These are phyloP conservation scores for Zygosaccharomyces bisporus DNA, from an alignment of 805 yeast species.

Conservation along the genomic window DNA sequence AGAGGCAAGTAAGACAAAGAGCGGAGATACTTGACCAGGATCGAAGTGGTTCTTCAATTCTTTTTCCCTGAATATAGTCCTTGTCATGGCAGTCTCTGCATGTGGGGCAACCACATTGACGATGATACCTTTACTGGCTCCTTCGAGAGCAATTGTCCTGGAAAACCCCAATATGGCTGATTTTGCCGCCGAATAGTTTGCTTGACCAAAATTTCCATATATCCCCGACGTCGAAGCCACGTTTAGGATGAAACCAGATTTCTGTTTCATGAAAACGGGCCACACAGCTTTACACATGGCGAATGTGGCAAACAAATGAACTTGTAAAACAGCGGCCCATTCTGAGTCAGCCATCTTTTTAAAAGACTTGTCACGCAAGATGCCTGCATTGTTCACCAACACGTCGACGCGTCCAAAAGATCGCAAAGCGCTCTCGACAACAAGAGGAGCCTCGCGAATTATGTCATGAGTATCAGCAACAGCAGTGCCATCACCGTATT, in stretches of 20 bases:
- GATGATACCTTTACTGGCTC: constrained; percentile 68
- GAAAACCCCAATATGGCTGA: constrained; percentile 83
- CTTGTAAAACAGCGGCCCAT: constrained; percentile 76
- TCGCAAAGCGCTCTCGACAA: constrained; percentile 71
- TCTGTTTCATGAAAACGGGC: constrained; percentile 81
- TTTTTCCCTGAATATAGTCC: constrained; percentile 72
- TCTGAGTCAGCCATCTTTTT: constrained; percentile 77
- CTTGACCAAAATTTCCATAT: constrained; percentile 96
- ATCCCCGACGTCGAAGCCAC: constrained; percentile 95
- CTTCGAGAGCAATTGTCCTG: constrained; percentile 85
- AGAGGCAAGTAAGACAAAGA: constrained; percentile 73
- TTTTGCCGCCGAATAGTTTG: constrained; percentile 93
- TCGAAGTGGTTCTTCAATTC: constrained; percentile 74
- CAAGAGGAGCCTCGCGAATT: constrained; percentile 65
- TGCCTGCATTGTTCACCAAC: constrained; percentile 91
- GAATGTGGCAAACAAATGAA: constrained; percentile 80
- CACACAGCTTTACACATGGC: constrained; percentile 83
- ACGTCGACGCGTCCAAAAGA: constrained; percentile 81
- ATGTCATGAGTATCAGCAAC: constrained; percentile 83
- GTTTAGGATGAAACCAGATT: constrained; percentile 77
- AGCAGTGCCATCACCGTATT: constrained; percentile 70
- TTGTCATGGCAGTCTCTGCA: constrained; percentile 97
- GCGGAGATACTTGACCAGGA: constrained; percentile 87
- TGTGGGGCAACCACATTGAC: constrained; percentile 92
- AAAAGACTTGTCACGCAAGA: constrained; percentile 84